These are phyloP conservation scores for Wolfiporia cocos DNA, from an alignment of 1,284 basidiomycete genomes.

Conservation along the genomic window DNA sequence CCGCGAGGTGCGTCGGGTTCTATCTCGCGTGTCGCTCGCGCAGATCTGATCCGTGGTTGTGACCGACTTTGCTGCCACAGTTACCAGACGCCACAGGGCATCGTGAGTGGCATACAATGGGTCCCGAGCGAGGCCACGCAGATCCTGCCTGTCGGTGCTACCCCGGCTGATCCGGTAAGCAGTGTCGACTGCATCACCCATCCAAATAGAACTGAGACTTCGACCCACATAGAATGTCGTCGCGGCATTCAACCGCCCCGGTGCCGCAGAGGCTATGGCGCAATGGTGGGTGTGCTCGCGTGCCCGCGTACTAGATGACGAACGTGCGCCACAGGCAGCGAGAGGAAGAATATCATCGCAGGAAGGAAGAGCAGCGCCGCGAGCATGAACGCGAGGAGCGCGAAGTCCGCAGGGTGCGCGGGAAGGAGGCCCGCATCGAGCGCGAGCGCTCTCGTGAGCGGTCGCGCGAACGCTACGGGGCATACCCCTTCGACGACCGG, in stretches of 20 bases:
- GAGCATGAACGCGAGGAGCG: slow-evolving; percentile 45
- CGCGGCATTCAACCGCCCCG: slow-evolving; percentile 45
- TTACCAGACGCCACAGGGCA: slow-evolving; percentile 62
- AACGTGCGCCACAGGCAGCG: slow-evolving; percentile 40
- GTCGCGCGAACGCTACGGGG: slow-evolving; percentile 8
- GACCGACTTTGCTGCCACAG: too few species aligned
- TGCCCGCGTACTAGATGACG: too few species aligned
- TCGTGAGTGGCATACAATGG: slow-evolving; percentile 72
- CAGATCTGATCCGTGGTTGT: too few species aligned
- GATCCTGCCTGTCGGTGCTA: slow-evolving; percentile 50
- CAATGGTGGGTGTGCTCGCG: slow-evolving; percentile 6
- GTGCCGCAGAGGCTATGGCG: slow-evolving; percentile 9
- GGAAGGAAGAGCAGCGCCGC: slow-evolving; percentile 23
- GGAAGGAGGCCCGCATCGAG: slow-evolving; percentile 39
- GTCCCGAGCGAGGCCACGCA: slow-evolving; percentile 61
- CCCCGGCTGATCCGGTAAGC: slow-evolving; percentile 46
- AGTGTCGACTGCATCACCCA: too few species aligned
- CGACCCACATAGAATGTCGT: slow-evolving; percentile 59
- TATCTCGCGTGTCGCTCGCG: not conserved
- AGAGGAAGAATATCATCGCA: slow-evolving; percentile 38
- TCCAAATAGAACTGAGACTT: too few species aligned
- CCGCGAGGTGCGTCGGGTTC: slow-evolving; percentile 48
- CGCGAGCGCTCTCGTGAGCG: slow-evolving; percentile 14
- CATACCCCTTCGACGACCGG: slow-evolving; percentile 13
- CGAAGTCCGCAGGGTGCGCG: slow-evolving; percentile 46